A percentile compares a stretch with the other conserved stretches of the same genome.
Conservation (phyloP, 352 stramenopile species). For the Thalassiosira ordinaria region DNA sequence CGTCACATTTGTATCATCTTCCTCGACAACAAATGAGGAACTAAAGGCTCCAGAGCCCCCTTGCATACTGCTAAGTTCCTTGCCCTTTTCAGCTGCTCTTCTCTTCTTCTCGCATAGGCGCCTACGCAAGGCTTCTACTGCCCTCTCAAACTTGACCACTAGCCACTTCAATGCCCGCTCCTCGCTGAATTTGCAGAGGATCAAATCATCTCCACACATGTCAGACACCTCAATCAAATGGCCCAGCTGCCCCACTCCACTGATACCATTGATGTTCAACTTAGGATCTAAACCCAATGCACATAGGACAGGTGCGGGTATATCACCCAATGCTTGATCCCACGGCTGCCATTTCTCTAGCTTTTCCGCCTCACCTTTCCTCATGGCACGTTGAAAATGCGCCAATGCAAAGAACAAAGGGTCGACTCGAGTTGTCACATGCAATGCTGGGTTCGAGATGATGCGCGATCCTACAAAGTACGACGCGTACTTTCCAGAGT, state of each 20-base stretch:
- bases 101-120: conserved; percentile 33
- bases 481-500: conserved; percentile 60
- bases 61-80: conserved; percentile 1
- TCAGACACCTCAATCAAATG: conserved; percentile 68
- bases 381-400: conserved; percentile 41
- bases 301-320: conserved; percentile 28
- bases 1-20: neutral
- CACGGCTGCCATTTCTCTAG: conserved; percentile 68
- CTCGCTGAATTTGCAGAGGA: conserved; percentile 71
- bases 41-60: conserved; percentile 48
- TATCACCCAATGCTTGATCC: conserved; percentile 56
- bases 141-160: conserved; percentile 48
- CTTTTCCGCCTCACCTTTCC: conserved; percentile 1
- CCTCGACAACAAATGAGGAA: conserved; percentile 53
- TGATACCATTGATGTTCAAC: conserved; percentile 26
- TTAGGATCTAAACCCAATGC: conserved; percentile 36
- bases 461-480: conserved; percentile 70
- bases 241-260: conserved; percentile 45
- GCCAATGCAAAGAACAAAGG: conserved; percentile 71
- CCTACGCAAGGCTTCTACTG: conserved; percentile 24
- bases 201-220: conserved; percentile 63
- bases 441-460: conserved; percentile 62
- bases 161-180: conserved; percentile 62
- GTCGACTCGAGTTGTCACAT: conserved; percentile 71
- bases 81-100: conserved; percentile 7